phyloP scores from a whole-genome alignment of 225 moss, liverwort and hornwort species.

The Pleurozium schreberi region DNA sequence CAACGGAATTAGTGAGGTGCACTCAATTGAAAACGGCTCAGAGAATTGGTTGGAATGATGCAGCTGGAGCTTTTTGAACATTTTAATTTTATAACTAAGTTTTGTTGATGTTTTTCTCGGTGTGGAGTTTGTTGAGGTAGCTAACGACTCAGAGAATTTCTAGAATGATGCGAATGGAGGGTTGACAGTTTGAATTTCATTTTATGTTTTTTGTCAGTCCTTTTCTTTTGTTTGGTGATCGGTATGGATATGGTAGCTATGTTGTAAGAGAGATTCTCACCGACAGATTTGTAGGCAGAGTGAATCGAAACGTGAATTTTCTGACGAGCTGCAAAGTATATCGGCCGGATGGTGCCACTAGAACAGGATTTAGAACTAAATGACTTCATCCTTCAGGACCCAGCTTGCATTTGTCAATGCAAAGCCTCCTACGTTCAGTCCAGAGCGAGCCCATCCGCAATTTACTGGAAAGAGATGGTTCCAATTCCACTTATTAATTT shows the following conservation, averaged over 20 bases:
- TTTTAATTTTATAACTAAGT: no score
- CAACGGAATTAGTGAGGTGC: no score
- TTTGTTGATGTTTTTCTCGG: no score
- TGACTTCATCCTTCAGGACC: no score
- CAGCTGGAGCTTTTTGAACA: no score
- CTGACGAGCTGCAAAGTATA: neutral
- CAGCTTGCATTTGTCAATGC: neutral
- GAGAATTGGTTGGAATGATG: no score
- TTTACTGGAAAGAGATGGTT: neutral
- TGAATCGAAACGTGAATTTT: neutral
- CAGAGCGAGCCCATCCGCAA: neutral
- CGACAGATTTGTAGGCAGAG: neutral
- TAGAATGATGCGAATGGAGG: neutral
- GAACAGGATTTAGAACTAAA: no score
- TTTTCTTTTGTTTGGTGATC: neutral
- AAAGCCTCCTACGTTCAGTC: neutral
- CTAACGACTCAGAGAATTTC: neutral
- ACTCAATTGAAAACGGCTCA: neutral
- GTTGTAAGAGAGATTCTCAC: neutral
- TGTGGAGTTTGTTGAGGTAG: neutral
- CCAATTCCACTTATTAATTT: neutral
- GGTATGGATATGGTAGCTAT: neutral
- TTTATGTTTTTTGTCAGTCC: neutral
- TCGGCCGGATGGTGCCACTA: no score
- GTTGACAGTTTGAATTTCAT: neutral